These are phyloP conservation scores for Arctium lappa DNA, from an alignment of 129 eudicot species.

Conservation along the genomic window DNA sequence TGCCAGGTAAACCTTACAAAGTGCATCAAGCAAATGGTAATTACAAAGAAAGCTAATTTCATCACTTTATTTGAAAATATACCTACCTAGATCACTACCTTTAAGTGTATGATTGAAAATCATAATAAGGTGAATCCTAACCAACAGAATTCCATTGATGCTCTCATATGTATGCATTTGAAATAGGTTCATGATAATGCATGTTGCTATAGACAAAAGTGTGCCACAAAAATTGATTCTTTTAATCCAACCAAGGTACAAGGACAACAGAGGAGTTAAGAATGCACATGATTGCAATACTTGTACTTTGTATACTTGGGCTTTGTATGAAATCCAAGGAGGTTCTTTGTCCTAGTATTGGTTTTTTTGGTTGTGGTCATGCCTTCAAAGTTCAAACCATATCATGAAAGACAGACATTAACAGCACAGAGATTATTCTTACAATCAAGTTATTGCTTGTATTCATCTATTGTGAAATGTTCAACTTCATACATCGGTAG, in stretches of 20 bases:
- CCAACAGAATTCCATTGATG: not conserved
- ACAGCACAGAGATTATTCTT: conserved; percentile 3
- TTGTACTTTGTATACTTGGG: not conserved
- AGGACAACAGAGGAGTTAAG: not conserved
- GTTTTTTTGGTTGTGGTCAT: not conserved
- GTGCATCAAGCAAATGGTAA: not conserved
- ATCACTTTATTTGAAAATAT: not conserved
- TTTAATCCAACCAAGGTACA: conserved; percentile 6
- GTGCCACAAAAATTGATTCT: not conserved
- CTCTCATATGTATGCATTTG: not conserved
- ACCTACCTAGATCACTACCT: not conserved
- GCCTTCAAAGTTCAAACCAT: not conserved
- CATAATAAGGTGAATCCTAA: not conserved
- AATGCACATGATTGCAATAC: not conserved
- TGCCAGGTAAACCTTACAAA: not conserved
- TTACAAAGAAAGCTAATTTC: not conserved
- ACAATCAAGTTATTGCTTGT: not conserved
- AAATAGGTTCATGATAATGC: conserved; percentile 1
- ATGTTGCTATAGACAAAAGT: not conserved
- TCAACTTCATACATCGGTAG: not conserved
- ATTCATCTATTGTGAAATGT: not conserved
- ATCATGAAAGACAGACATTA: not conserved
- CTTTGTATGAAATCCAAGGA: not conserved
- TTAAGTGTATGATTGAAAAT: not conserved
- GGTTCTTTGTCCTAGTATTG: not conserved